Evolutionary conservation across 495 filamentous ascomycete genomes (phyloP).

Genomic region (Trichoderma asperelloides): DNA sequence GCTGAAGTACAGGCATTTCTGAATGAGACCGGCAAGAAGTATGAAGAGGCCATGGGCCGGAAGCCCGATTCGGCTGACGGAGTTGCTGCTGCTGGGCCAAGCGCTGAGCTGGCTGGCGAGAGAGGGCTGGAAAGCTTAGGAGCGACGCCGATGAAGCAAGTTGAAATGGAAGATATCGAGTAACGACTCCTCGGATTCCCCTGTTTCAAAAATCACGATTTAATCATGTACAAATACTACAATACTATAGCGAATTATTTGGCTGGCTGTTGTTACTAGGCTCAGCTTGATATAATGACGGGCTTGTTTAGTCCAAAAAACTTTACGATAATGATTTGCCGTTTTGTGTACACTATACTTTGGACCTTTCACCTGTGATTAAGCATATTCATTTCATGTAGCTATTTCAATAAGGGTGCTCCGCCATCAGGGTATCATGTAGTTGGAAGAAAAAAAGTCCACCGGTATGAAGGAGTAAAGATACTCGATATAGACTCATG

Average conservation of each 20-base stretch:
- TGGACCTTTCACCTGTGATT: too few species aligned
- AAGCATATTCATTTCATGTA: too few species aligned
- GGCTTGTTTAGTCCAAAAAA: too few species aligned
- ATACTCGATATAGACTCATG: background rate
- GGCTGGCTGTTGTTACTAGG: background rate
- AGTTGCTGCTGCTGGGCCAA: slow-evolving; percentile 13
- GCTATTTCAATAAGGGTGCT: too few species aligned
- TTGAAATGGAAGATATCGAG: slow-evolving; percentile 19
- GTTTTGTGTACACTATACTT: too few species aligned
- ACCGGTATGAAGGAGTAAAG: background rate
- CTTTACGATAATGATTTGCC: too few species aligned
- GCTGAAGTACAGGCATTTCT: slow-evolving; percentile 73
- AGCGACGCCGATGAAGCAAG: slow-evolving; percentile 43
- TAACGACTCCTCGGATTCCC: background rate
- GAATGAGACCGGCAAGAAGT: slow-evolving; percentile 73
- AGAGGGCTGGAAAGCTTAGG: slow-evolving; percentile 56
- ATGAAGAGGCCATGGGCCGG: slow-evolving; percentile 36
- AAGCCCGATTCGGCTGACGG: background rate
- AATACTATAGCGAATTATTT: background rate
- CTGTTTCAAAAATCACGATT: slow-evolving; percentile 6
- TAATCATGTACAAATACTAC: background rate
- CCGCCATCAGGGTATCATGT: too few species aligned
- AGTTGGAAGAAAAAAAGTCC: too few species aligned
- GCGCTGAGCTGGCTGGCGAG: slow-evolving; percentile 20
- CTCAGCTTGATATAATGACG: background rate